Percentiles rank a stretch among this genome's conserved stretches.
phyloP scores from a whole-genome alignment of 768 basidiomycete species.

The Psilocybe cyanescens region DNA sequence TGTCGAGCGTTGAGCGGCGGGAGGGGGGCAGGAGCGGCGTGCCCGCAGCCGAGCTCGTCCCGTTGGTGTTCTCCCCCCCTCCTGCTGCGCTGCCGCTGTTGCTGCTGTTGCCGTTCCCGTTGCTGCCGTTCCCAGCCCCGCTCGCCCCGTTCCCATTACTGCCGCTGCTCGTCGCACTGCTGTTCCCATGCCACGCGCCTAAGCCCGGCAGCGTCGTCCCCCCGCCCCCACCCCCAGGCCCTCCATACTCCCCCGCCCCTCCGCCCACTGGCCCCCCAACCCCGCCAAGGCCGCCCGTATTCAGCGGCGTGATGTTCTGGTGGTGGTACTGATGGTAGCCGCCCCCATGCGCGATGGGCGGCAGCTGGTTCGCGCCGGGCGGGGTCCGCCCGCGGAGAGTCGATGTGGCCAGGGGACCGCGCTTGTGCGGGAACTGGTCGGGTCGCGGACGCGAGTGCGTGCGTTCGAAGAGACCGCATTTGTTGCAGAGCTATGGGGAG shows the following conservation, averaged over 20 bases:
- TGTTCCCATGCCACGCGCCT: constrained; percentile 44
- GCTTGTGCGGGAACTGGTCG: constrained; percentile 81
- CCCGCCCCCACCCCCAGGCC: constrained; percentile 3
- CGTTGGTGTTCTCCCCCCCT: not conserved
- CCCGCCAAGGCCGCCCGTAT: not conserved
- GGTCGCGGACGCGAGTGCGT: constrained; percentile 80
- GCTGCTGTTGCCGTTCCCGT: constrained; percentile 10
- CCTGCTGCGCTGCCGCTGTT: not conserved
- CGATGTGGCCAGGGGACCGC: constrained; percentile 64
- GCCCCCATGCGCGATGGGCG: constrained; percentile 46
- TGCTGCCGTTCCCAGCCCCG: constrained; percentile 8
- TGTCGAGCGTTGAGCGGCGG: not conserved
- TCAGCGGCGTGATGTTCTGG: constrained; percentile 39
- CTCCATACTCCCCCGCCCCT: not conserved
- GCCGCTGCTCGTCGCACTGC: not conserved
- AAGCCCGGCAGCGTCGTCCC: constrained; percentile 47
- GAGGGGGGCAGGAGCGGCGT: not conserved
- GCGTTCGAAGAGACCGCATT: constrained; percentile 81
- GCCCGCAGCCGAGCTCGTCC: not conserved
- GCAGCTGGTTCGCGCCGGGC: constrained; percentile 34
- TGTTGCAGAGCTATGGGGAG: constrained; percentile 56
- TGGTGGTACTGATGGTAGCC: constrained; percentile 30
- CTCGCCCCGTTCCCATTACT: not conserved
- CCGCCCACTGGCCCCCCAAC: constrained; percentile 4
- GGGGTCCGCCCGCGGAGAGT: constrained; percentile 40